Evolutionary conservation across 2,329 filamentous ascomycete genomes (phyloP), one percentile per base, ranked within the genome.

Genomic region (Neofusicoccum kwambonambiense): DNA sequence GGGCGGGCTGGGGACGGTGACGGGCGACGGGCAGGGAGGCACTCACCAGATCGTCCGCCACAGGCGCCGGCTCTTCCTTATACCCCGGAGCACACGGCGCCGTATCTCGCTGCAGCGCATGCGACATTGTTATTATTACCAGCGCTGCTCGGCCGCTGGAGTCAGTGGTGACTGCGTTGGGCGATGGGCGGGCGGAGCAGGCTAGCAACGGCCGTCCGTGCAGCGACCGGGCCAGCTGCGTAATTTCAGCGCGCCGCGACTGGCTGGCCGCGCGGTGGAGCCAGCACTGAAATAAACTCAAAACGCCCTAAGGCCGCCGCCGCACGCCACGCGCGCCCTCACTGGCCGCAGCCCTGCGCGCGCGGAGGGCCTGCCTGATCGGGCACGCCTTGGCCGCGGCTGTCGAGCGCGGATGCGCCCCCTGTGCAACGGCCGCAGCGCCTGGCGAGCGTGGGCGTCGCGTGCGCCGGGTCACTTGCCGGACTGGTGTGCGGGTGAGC

Each of bases 21-120:
- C 49, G 51, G 62, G 63, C 51, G 64, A 65, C 60, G 66, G 58
- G 65, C 71, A 73, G 74, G 75, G 74, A 75, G 71, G 70, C 69
- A 72, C 77, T 78, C 73, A 79, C 77, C 72, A 78, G 74, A 70
- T 75, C 74, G 72, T 74, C 76, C 75, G 76, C 76, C 76, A 75
- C 75, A 76, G 76, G 76, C 75, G 75, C 77, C 75, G 76, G 74
- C 71, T 77, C 75, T 78, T 78, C 76, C 76, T 78, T 78, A 78
- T 78, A 78, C 74, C 74, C 76, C 70, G 75, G 74, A 71, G 67
- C 74, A 76, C 52, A 42, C 52, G 52, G 52, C 52, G 52, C 41
- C 56, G 56, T 76, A 74, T 79, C 76, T 73, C 51, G 66, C 51
- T 65, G 67, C 56, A 60, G 42, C 42, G 56, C 56, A 60, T 60